Evolutionary conservation across 768 basidiomycete species (phyloP).

Genomic region (Podaxis sp.): DNA sequence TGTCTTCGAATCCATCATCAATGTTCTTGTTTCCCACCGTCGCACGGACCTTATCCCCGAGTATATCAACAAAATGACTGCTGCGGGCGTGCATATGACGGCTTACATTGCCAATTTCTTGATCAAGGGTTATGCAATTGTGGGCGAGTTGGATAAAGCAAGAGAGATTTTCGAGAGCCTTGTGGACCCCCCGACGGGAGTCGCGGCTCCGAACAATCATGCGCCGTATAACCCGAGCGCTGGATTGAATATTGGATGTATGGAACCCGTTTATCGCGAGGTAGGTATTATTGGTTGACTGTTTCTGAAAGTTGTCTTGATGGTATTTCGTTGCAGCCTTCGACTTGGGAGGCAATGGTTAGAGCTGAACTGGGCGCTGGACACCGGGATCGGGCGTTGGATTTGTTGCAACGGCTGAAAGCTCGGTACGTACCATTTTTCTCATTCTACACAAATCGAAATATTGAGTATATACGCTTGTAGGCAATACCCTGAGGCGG

Average conservation of each 20-base stretch:
- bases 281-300: slow-evolving; percentile 33
- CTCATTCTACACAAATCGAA: neutral
- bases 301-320: neutral
- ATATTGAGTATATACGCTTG: neutral
- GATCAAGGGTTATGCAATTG: slow-evolving; percentile 68
- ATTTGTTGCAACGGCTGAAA: slow-evolving; percentile 66
- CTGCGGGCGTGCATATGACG: slow-evolving; percentile 76
- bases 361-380: slow-evolving; percentile 82
- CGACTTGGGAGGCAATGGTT: slow-evolving; percentile 96
- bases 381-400: slow-evolving; percentile 63
- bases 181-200: slow-evolving; percentile 73
- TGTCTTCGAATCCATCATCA: slow-evolving; percentile 86
- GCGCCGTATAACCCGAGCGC: slow-evolving; percentile 54
- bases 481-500: slow-evolving; percentile 75
- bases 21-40: slow-evolving; percentile 74
- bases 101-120: slow-evolving; percentile 92
- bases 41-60: slow-evolving; percentile 71
- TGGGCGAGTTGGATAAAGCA: slow-evolving; percentile 66
- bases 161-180: slow-evolving; percentile 77
- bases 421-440: slow-evolving; percentile 50
- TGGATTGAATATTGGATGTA: slow-evolving; percentile 27
- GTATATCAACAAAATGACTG: slow-evolving; percentile 59
- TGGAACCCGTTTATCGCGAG: slow-evolving; percentile 78
- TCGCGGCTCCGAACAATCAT: slow-evolving; percentile 89
- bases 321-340: slow-evolving; percentile 47